These are phyloP conservation scores for Coniochaeta hoffmannii DNA, from an alignment of 2,329 filamentous ascomycete genomes.

Conservation along the genomic window DNA sequence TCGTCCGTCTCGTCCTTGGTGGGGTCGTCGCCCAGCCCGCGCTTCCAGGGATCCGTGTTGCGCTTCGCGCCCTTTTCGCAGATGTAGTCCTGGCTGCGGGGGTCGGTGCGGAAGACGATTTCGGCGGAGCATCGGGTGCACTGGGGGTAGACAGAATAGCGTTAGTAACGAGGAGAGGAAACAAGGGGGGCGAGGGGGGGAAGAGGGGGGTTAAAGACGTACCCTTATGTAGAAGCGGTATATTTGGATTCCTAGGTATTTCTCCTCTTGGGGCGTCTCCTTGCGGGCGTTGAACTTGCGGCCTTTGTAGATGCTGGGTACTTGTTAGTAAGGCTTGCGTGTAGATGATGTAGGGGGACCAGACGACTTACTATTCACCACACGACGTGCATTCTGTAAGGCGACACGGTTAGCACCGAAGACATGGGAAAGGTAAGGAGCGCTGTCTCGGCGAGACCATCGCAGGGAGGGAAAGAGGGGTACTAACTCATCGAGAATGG, in stretches of 20 bases:
- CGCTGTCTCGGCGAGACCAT: too few species aligned
- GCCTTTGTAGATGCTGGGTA: conserved; percentile 56
- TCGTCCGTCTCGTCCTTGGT: conserved; percentile 72
- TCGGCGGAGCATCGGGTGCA: conserved; percentile 82
- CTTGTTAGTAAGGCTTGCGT: background rate
- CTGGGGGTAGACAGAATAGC: conserved; percentile 73
- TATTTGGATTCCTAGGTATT: conserved; percentile 81
- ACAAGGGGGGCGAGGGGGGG: too few species aligned
- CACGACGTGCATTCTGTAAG: conserved; percentile 40
- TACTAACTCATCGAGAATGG: conserved; percentile 62
- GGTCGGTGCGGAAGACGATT: conserved; percentile 91
- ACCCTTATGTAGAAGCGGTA: too few species aligned
- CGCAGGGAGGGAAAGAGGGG: too few species aligned
- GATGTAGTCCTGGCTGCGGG: conserved; percentile 80
- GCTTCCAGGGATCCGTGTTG: conserved; percentile 88
- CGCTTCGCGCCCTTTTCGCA: conserved; percentile 75
- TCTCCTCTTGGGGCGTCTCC: conserved; percentile 79
- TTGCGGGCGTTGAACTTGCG: conserved; percentile 95
- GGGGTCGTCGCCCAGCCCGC: conserved; percentile 47
- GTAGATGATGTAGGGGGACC: too few species aligned
- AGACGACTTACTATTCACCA: conserved; percentile 72
- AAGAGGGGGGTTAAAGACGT: too few species aligned
- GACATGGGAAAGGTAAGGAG: too few species aligned
- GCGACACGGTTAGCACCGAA: too few species aligned
- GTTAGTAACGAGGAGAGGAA: too few species aligned